phyloP scores from a whole-genome alignment of 257 asterid species.

The Verbascum thapsus region DNA sequence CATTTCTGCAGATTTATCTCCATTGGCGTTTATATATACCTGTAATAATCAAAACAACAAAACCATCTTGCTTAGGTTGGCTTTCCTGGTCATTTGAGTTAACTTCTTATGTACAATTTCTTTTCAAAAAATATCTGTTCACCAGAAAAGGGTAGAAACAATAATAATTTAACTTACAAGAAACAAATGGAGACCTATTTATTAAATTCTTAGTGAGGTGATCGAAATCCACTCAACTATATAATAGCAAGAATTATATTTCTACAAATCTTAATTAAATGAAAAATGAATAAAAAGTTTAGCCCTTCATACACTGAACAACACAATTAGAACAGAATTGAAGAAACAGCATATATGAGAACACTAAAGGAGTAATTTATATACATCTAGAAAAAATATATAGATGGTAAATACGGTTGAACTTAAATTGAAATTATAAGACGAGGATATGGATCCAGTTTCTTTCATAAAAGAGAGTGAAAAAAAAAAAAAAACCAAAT shows the following conservation, averaged over 20 bases:
- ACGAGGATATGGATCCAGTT: background rate
- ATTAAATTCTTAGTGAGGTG: background rate
- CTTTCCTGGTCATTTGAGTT: slow-evolving; percentile 4
- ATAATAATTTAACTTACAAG: background rate
- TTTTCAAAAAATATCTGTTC: background rate
- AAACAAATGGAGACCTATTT: background rate
- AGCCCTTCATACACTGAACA: too few relatives aligned
- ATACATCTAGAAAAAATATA: background rate
- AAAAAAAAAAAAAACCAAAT: slow-evolving; percentile 14
- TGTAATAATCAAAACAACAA: slow-evolving; percentile 40
- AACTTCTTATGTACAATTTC: slow-evolving; percentile 1
- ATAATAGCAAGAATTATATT: slow-evolving; percentile 18
- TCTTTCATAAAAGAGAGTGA: background rate
- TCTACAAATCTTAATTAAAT: too few relatives aligned
- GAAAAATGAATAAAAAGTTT: too few relatives aligned
- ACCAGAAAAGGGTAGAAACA: background rate
- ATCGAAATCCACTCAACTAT: background rate
- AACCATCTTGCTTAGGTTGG: slow-evolving; percentile 24
- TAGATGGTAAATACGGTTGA: background rate
- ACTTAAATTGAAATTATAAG: background rate
- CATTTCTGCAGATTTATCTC: slow-evolving; percentile 91
- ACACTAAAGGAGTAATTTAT: background rate
- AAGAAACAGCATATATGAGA: too few relatives aligned
- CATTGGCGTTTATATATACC: slow-evolving; percentile 84
- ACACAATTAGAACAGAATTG: too few relatives aligned